phyloP scores from a whole-genome alignment of 2,329 filamentous ascomycete species.

The Cladosporium colombiae region DNA sequence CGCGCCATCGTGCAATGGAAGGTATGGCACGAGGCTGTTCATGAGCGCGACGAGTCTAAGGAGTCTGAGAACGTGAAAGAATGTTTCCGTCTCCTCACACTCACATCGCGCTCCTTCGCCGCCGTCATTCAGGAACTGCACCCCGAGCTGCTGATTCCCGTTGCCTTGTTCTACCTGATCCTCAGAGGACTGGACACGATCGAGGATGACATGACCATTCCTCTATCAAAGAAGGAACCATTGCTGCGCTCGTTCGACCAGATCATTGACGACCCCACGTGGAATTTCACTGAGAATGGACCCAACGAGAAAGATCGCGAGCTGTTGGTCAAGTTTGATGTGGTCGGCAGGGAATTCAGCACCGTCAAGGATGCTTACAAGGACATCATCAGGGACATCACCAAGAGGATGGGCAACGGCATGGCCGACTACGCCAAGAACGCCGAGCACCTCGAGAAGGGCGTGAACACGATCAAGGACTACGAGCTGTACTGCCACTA shows the following conservation, averaged over 20 bases:
- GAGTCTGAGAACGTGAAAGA: constrained; percentile 72
- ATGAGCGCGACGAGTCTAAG: constrained; percentile 74
- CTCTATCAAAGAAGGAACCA: constrained; percentile 78
- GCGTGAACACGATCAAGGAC: constrained; percentile 79
- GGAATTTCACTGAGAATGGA: constrained; percentile 84
- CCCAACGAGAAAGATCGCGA: constrained; percentile 93
- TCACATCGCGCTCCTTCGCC: constrained; percentile 90
- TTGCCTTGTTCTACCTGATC: constrained; percentile 89
- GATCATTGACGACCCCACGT: constrained; percentile 78
- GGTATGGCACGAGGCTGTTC: constrained; percentile 92
- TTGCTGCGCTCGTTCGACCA: constrained; percentile 80
- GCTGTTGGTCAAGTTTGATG: constrained; percentile 87
- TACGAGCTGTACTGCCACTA: constrained; percentile 99
- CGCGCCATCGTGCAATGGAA: constrained; percentile 56
- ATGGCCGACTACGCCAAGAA: constrained; percentile 96
- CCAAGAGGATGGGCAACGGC: constrained; percentile 91
- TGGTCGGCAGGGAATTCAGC: constrained; percentile 82
- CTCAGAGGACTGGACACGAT: constrained; percentile 95
- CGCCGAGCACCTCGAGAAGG: constrained; percentile 69
- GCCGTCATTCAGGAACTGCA: constrained; percentile 95
- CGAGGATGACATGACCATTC: constrained; percentile 96
- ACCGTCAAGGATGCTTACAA: constrained; percentile 82
- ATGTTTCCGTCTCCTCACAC: constrained; percentile 83
- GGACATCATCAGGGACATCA: constrained; percentile 88
- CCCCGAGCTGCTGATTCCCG: constrained; percentile 85